Evolutionary conservation across 192 early-diverging fungal species (phyloP).

Genomic region (Geosiphon pyriformis): DNA sequence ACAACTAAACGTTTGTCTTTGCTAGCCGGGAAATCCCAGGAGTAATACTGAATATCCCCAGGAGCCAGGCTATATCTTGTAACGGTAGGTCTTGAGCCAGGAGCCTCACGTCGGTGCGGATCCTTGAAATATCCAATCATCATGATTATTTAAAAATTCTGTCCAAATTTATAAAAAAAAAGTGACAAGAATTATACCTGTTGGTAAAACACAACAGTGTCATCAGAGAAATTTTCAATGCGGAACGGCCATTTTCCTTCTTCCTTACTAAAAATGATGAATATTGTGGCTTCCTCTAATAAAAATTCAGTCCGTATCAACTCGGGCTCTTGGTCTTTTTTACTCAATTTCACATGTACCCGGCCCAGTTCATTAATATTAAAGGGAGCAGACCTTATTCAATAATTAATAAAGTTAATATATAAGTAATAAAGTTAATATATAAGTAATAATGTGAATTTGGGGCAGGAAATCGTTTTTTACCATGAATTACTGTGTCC

Average conservation of each 20-base stretch:
- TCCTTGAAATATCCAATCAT: conserved; percentile 23
- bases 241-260: conserved; percentile 83
- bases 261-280: conserved; percentile 75
- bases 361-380: conserved; percentile 83
- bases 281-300: conserved; percentile 88
- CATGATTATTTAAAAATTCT: background rate
- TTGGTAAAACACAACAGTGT: conserved; percentile 77
- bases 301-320: conserved; percentile 77
- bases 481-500: conserved; percentile 69
- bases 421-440: conserved; percentile 1
- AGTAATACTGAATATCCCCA: conserved; percentile 63
- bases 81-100: conserved; percentile 25
- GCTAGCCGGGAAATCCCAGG: conserved; percentile 86
- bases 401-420: background rate
- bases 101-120: conserved; percentile 24
- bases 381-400: conserved; percentile 69
- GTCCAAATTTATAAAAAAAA: background rate
- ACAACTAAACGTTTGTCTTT: conserved; percentile 71
- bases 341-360: conserved; percentile 71
- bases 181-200: conserved; percentile 38
- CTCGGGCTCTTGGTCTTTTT: conserved; percentile 52
- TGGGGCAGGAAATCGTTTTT: background rate
- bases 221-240: conserved; percentile 70
- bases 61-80: conserved; percentile 48
- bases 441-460: background rate